A percentile compares a stretch with the other conserved stretches of the same genome.
Conservation (phyloP, 2,329 filamentous ascomycete genomes). For the Hymenoscyphus fraxineus region DNA sequence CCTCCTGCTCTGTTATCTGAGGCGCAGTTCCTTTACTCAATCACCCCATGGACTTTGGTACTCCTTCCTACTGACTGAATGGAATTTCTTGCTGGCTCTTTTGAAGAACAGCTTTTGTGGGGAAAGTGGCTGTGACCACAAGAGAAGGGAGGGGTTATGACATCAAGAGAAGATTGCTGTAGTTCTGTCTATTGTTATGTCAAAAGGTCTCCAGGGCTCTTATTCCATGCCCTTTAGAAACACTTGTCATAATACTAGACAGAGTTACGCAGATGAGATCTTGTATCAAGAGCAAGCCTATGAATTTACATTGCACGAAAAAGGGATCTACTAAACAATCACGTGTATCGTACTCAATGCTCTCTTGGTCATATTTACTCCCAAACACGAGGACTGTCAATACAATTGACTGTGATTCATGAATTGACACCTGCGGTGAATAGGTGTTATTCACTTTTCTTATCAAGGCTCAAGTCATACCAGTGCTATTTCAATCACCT, state of each 20-base stretch:
- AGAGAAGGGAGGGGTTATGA: not conserved
- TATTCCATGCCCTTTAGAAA: not conserved
- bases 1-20: too few relatives aligned
- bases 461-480: not conserved
- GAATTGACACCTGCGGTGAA: not conserved
- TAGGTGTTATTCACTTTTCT: not conserved
- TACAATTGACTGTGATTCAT: not conserved
- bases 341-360: not conserved
- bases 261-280: not conserved
- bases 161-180: not conserved
- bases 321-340: constrained; percentile 15
- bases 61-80: not conserved
- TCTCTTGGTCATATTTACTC: constrained; percentile 4
- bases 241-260: not conserved
- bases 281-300: not conserved
- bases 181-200: not conserved
- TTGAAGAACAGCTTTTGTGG: not conserved
- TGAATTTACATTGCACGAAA: not conserved
- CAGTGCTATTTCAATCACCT: not conserved
- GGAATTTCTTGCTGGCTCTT: not conserved
- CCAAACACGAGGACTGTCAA: not conserved
- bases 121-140: not conserved
- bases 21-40: too few relatives aligned
- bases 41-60: too few relatives aligned
- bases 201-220: not conserved